These are phyloP conservation scores for Eucalyptus leucophloia DNA, from an alignment of 345 rosid genomes.

Conservation along the genomic window DNA sequence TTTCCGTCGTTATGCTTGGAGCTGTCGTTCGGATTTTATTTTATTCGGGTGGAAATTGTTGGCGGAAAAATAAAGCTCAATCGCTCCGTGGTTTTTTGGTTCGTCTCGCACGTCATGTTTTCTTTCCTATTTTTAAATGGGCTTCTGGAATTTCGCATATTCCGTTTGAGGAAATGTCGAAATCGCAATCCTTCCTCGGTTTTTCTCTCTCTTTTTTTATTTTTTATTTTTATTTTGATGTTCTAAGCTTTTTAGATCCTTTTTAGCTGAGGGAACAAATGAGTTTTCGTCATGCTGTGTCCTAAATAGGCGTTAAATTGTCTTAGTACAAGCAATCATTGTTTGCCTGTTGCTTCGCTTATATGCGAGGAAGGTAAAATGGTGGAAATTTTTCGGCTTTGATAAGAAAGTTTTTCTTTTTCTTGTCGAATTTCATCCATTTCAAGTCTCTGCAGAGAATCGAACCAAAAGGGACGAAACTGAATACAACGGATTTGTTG, in stretches of 20 bases:
- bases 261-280: not conserved
- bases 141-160: not conserved
- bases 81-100: not conserved
- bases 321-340: not conserved
- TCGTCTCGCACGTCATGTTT: not conserved
- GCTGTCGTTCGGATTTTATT: not conserved
- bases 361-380: not conserved
- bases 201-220: not conserved
- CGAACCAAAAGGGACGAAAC: not conserved
- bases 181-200: not conserved
- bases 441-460: not conserved
- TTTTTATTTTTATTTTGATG: not conserved
- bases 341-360: not conserved
- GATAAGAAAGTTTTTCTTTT: not conserved
- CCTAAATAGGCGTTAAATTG: not conserved
- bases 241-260: not conserved
- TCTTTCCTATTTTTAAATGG: not conserved
- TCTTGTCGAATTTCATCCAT: not conserved
- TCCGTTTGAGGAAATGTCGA: constrained; percentile 28
- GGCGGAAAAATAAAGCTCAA: not conserved
- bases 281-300: not conserved
- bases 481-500: not conserved
- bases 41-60: not conserved
- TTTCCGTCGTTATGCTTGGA: not conserved
- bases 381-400: not conserved